Percentiles rank a stretch among this genome's conserved stretches.
Evolutionary conservation across 2,329 filamentous ascomycete genomes (phyloP).

Genomic region (Hymenoscyphus repandus): DNA sequence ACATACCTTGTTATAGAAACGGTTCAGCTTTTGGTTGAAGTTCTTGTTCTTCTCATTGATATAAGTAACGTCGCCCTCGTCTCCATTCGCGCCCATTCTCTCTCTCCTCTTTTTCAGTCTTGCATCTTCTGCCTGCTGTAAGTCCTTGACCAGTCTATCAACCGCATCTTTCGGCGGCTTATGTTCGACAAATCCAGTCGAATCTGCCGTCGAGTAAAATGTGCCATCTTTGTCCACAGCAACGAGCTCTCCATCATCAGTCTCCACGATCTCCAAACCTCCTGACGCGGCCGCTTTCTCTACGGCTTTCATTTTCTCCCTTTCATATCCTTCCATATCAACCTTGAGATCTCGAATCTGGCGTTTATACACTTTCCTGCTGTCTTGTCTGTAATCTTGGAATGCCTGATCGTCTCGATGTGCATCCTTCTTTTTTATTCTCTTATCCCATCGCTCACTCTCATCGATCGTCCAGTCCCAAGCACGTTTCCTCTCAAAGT

Average conservation of each 20-base stretch:
- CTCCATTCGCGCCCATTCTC: constrained; percentile 69
- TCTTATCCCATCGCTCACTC: constrained; percentile 87
- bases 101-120: constrained; percentile 82
- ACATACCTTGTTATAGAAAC: constrained; percentile 87
- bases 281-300: constrained; percentile 80
- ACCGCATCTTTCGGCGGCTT: constrained; percentile 83
- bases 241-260: constrained; percentile 88
- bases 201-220: constrained; percentile 86
- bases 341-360: constrained; percentile 74
- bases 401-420: constrained; percentile 85
- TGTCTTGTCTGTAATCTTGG: constrained; percentile 81
- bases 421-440: constrained; percentile 76
- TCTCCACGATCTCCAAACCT: constrained; percentile 89
- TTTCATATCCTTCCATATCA: constrained; percentile 79
- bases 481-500: constrained; percentile 95
- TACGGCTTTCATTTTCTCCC: constrained; percentile 77
- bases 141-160: constrained; percentile 79
- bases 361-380: constrained; percentile 88
- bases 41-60: constrained; percentile 99
- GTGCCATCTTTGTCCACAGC: constrained; percentile 87
- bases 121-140: constrained; percentile 83
- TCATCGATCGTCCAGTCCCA: constrained; percentile 99
- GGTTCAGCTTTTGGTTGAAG: constrained; percentile 93
- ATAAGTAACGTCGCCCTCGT: constrained; percentile 90
- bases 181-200: constrained; percentile 74